Percentiles rank a stretch among this genome's conserved stretches.
Evolutionary conservation across 2,329 filamentous ascomycete genomes (phyloP).

Genomic region (Cladorrhinum sp.): DNA sequence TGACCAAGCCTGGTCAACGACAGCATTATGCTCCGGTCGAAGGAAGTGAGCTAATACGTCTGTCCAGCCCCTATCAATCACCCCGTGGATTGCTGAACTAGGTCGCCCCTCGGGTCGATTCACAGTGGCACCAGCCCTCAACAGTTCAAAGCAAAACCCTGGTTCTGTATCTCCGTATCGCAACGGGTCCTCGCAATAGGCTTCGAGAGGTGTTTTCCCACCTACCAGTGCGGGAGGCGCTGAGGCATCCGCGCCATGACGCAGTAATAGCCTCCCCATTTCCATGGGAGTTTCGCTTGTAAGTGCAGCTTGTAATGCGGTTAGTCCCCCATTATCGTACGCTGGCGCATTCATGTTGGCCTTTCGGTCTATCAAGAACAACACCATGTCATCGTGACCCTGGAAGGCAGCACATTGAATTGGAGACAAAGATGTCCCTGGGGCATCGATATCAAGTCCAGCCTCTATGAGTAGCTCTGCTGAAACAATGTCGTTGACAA

Average conservation of each 20-base stretch:
- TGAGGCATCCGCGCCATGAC: conserved; percentile 1
- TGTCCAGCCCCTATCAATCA: neutral
- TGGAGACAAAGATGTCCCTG: neutral
- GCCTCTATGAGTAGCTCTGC: neutral
- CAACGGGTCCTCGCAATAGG: neutral
- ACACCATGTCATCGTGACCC: neutral
- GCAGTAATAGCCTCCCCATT: neutral
- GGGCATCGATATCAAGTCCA: conserved; percentile 3
- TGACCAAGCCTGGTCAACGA: conserved; percentile 3
- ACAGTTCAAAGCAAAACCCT: conserved; percentile 3
- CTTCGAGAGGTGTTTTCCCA: conserved; percentile 5
- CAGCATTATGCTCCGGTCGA: neutral
- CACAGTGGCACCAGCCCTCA: conserved; percentile 8
- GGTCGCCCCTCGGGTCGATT: conserved; percentile 7
- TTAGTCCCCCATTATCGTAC: neutral
- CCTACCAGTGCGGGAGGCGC: neutral
- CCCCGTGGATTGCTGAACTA: conserved; percentile 10
- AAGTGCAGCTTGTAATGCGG: conserved; percentile 10
- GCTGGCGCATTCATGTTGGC: conserved; percentile 10
- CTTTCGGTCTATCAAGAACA: neutral
- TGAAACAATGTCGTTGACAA: neutral
- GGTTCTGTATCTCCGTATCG: neutral
- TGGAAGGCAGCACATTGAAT: neutral
- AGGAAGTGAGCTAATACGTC: conserved; percentile 3
- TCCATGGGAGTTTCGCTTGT: neutral